Base-by-base conservation (phyloP, 1,284 basidiomycete species). In the Ganoderma leucocontextum region DNA sequence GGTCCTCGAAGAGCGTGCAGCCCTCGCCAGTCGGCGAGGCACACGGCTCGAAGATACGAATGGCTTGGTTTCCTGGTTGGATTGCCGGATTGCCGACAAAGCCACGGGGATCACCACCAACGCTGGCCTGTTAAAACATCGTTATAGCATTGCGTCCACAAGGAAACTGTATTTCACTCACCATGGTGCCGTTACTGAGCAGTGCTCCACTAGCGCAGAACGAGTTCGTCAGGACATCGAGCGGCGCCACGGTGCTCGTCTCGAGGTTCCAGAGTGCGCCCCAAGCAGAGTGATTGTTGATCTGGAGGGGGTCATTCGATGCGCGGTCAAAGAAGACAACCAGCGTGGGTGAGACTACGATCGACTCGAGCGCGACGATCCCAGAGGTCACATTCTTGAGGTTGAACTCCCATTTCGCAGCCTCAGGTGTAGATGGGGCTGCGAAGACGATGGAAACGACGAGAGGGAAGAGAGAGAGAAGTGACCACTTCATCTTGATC, bases 231-330 rank as follows among this genome's bases (percentile, higher is more conserved):
- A 85, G 69, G 41, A 87, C 82, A 71, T 91, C 85, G 84, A 93
- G 86, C 0, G 90, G 75, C 35, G 86, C 81, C 53, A 86, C 87
- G 1, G 74, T 76, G 72, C 85, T 83, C 38, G 82, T 80, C 71
- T 83, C 76, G 29, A 85, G 76, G 9, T 66, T 75, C 81, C 63
- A 73, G 84, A 89, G 85, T 17, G 88, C 83, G 36, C 87, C 89
- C 90, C 90, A 92, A 2, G 89, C 89, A 3, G 89, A 86, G 77
- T 91, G 89, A 4, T 85, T 85, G 35, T 87, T 83, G 67, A 90
- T 85, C 69, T 82, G 80, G 0, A 87, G 80, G 0, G 88, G 85
- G 77, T 92, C 83, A 72, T 84, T 79, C 60, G 81, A 80, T 1
- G 82, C 82, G 70, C 83, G 80, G 75, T 86, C 84, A 64, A 86